Percentiles rank a stretch among this genome's conserved stretches.
Evolutionary conservation across 331 rosid genomes (phyloP).

Genomic region (Erythrophleum ivorense): DNA sequence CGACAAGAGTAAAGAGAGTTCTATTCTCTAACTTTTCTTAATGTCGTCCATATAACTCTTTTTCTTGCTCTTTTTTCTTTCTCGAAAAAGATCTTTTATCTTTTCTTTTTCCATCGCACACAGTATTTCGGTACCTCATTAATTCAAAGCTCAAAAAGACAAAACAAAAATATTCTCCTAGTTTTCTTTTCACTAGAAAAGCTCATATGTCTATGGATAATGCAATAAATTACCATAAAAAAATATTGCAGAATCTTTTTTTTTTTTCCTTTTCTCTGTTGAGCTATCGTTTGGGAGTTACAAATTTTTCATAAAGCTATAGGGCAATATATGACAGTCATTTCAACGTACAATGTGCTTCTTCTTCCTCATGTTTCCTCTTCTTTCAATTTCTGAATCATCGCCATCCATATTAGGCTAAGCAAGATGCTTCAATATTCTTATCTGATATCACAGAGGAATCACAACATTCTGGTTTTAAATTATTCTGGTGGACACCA

Average conservation of each 20-base stretch:
- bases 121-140: conserved; percentile 19
- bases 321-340: not conserved
- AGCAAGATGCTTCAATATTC: conserved; percentile 28
- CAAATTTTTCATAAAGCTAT: not conserved
- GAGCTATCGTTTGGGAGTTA: not conserved
- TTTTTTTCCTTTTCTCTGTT: not conserved
- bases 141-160: conserved; percentile 32
- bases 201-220: conserved; percentile 3
- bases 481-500: conserved; percentile 32
- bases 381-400: not conserved
- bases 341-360: not conserved
- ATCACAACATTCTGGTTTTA: conserved; percentile 18
- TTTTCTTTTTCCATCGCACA: conserved; percentile 36
- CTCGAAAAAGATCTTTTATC: not conserved
- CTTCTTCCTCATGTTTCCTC: not conserved
- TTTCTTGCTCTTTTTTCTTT: conserved; percentile 6
- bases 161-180: conserved; percentile 38
- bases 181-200: conserved; percentile 11
- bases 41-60: not conserved
- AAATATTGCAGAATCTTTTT: not conserved
- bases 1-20: conserved; percentile 26
- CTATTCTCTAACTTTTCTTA: conserved; percentile 24
- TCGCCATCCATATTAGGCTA: conserved; percentile 8
- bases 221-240: not conserved
- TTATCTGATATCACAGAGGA: conserved; percentile 27